Percentiles rank a stretch among this genome's conserved stretches.
phyloP scores from a whole-genome alignment of 805 yeast genomes.

The Ogataea minuta region DNA sequence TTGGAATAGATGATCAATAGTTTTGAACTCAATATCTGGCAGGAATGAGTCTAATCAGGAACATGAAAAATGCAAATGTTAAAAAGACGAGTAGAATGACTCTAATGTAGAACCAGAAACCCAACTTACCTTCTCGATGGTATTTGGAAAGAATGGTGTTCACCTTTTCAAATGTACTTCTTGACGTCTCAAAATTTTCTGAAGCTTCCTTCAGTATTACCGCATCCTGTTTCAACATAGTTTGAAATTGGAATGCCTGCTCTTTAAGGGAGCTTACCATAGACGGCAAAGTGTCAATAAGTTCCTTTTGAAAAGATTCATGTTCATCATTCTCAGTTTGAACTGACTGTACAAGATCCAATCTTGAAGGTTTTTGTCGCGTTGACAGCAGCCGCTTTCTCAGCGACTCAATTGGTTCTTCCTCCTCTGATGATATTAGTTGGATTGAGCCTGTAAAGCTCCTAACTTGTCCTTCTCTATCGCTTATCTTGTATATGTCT shows the following conservation, averaged over 20 bases:
- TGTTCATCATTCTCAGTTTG: slow-evolving; percentile 31
- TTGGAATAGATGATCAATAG: not conserved
- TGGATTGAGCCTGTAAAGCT: not conserved
- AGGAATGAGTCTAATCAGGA: slow-evolving; percentile 32
- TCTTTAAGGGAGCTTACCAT: slow-evolving; percentile 31
- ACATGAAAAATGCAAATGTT: slow-evolving; percentile 26
- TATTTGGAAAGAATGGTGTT: slow-evolving; percentile 28
- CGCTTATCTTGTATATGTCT: not conserved
- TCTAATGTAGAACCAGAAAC: slow-evolving; percentile 34
- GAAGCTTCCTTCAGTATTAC: slow-evolving; percentile 33
- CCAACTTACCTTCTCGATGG: slow-evolving; percentile 33
- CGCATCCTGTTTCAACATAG: slow-evolving; percentile 33
- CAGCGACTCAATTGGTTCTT: slow-evolving; percentile 29
- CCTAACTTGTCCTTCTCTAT: not conserved
- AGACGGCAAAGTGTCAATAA: slow-evolving; percentile 31
- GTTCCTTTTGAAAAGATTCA: slow-evolving; percentile 33
- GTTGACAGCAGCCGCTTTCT: slow-evolving; percentile 31
- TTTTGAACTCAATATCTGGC: slow-evolving; percentile 32
- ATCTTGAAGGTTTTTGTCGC: slow-evolving; percentile 20
- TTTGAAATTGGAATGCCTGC: slow-evolving; percentile 35
- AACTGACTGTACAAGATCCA: slow-evolving; percentile 26
- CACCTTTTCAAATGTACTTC: slow-evolving; percentile 30
- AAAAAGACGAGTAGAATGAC: slow-evolving; percentile 24
- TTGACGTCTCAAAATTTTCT: slow-evolving; percentile 33
- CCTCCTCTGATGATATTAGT: slow-evolving; percentile 12